phyloP scores from a whole-genome alignment of 2,329 filamentous ascomycete species.

The Passalora sequoiae region DNA sequence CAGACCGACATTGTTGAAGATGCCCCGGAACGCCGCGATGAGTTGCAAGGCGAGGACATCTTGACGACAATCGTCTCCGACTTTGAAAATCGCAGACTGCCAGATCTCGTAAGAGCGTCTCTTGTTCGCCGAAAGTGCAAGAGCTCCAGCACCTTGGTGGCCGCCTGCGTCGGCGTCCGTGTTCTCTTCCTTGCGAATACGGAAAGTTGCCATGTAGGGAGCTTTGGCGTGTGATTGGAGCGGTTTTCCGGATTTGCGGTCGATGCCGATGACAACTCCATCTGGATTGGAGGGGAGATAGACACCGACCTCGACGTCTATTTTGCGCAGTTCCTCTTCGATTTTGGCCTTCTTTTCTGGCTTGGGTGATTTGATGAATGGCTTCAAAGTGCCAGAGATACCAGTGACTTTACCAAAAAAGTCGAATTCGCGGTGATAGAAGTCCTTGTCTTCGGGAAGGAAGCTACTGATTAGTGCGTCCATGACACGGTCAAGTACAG shows the following conservation, averaged over 20 bases:
- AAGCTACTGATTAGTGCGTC: conserved; percentile 77
- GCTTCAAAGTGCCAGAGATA: conserved; percentile 92
- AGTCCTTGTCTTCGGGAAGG: conserved; percentile 68
- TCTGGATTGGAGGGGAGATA: conserved; percentile 97
- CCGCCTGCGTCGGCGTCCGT: conserved; percentile 30
- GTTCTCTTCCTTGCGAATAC: conserved; percentile 75
- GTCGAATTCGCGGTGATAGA: conserved; percentile 92
- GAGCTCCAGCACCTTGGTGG: conserved; percentile 41
- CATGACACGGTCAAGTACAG: conserved; percentile 87
- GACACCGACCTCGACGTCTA: conserved; percentile 93
- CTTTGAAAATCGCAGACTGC: conserved; percentile 99
- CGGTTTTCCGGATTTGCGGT: conserved; percentile 95
- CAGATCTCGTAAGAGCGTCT: conserved; percentile 74
- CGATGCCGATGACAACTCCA: conserved; percentile 93
- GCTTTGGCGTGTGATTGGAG: conserved; percentile 97
- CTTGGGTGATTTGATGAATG: conserved; percentile 85
- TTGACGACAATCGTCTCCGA: conserved; percentile 96
- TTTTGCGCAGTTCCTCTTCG: conserved; percentile 94
- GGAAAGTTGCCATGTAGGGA: conserved; percentile 98
- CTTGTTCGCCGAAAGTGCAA: conserved; percentile 26
- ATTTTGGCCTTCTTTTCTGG: conserved; percentile 99
- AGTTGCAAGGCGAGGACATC: conserved; percentile 95
- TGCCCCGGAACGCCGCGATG: conserved; percentile 94
- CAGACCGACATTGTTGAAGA: conserved; percentile 89
- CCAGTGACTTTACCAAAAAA: conserved; percentile 97